These are phyloP conservation scores for Wakefieldia striispora DNA, from an alignment of 768 basidiomycete species.

Conservation along the genomic window DNA sequence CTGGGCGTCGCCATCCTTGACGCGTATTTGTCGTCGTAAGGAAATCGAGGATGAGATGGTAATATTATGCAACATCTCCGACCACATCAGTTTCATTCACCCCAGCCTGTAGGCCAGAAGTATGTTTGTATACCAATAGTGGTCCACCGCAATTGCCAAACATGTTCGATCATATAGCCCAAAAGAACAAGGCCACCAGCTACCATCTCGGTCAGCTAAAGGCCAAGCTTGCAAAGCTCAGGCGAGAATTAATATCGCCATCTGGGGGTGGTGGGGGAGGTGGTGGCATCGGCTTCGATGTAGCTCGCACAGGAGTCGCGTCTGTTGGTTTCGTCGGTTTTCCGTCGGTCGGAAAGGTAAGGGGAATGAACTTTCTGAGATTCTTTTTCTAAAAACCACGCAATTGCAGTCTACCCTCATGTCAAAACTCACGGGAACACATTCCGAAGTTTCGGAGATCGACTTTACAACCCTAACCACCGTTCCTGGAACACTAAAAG, in stretches of 20 bases:
- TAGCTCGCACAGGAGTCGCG: conserved; percentile 95
- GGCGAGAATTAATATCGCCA: conserved; percentile 87
- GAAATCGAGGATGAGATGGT: conserved; percentile 99
- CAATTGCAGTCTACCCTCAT: conserved; percentile 90
- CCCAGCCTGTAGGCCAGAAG: conserved; percentile 64
- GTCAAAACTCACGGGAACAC: conserved; percentile 95
- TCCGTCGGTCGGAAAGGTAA: conserved; percentile 92
- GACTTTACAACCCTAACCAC: conserved; percentile 97
- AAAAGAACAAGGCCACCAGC: conserved; percentile 95
- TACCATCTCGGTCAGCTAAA: conserved; percentile 97
- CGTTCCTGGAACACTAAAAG: conserved; percentile 90
- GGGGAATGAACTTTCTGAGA: conserved; percentile 7
- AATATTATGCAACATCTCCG: conserved; percentile 30
- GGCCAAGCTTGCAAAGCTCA: conserved; percentile 96
- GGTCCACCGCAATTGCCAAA: conserved; percentile 11
- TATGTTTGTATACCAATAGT: conserved; percentile 38
- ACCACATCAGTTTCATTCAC: conserved; percentile 26
- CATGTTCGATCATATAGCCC: conserved; percentile 50
- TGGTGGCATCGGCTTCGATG: conserved; percentile 92
- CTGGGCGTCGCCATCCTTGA: conserved; percentile 18
- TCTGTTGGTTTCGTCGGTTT: conserved; percentile 93
- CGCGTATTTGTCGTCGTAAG: conserved; percentile 35
- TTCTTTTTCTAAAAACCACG: conserved; percentile 1
- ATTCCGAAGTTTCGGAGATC: conserved; percentile 93
- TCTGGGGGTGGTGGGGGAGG: conserved; percentile 81